Base-by-base conservation (phyloP, 2,329 filamentous ascomycete species). In the Pseudopithomyces chartarum region DNA sequence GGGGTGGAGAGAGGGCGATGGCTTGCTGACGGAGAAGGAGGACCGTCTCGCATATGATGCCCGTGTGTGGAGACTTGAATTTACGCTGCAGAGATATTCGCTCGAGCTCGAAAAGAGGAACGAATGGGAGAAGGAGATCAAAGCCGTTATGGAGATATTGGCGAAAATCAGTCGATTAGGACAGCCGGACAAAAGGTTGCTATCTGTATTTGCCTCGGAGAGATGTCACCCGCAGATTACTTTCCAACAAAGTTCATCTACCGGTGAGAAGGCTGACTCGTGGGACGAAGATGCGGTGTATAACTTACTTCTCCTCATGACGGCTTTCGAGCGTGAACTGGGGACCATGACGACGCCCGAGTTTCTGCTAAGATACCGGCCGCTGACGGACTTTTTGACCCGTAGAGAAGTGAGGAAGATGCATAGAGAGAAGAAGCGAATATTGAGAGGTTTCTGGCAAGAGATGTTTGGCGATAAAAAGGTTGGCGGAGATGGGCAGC, bases 291-390 rank as follows among this genome's bases (percentile, higher is more conserved):
- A 50, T 3, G 38, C 36, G 6, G 26, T 58, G 3, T 42, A 17
- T 23, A 58, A 55, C 23, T 4, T 56, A 0, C 34, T 65, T 2
- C 23, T 58, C 2, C 33, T 62, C 1, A n/a, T 54, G 2, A 17
- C 58, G n/a, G 56, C 53, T 2, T 57, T 61, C 7, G 63, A 65
- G 33, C 33, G 52, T 1, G 55, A 60, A 33, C 10, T 66, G 0
- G 29, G 49, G 1, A 26, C 33, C 1, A 20, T 61, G 12, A 33
- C 22, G 11, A 52, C 54, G 12, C 51, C 55, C 5, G 19, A 53
- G 1, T 33, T 33, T 6, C 20, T 61, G 1, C 33, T 59, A 3
- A 42, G 23, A 10, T 54, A 47, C 22, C 58, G 55, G 51, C 36
- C 47, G 2, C 23, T 64, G 22, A 51, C 46, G 5, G 43, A 52